A percentile compares a stretch with the other conserved stretches of the same genome.
These are phyloP conservation scores for Entomortierella beljakovae DNA, from an alignment of 192 early-diverging fungal genomes.

Conservation along the genomic window DNA sequence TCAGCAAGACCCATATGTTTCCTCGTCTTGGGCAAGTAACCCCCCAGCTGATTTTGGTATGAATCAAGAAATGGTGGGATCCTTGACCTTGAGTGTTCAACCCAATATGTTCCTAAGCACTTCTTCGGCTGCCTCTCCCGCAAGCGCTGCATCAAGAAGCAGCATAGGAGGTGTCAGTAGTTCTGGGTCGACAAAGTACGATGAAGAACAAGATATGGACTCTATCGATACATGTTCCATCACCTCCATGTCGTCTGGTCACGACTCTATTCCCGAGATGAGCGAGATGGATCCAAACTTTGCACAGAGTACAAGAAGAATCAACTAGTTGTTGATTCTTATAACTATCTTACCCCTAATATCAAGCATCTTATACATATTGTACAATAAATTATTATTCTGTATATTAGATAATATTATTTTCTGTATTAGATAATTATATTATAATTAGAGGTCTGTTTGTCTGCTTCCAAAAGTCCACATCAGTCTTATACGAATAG, in stretches of 20 bases:
- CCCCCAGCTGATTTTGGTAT: background rate
- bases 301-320: background rate
- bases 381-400: too few species aligned
- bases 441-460: too few species aligned
- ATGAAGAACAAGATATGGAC: conserved; percentile 52
- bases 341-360: too few species aligned
- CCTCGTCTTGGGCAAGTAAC: conserved; percentile 18
- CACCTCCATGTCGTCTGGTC: conserved; percentile 51
- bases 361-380: too few species aligned
- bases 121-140: background rate
- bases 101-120: background rate
- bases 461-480: too few species aligned
- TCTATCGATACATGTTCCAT: conserved; percentile 47
- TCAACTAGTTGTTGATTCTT: background rate
- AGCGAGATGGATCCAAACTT: conserved; percentile 21
- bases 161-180: conserved; percentile 17
- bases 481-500: too few species aligned
- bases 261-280: conserved; percentile 48
- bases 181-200: conserved; percentile 30
- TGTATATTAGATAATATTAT: too few species aligned
- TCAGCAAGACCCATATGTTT: conserved; percentile 11
- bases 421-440: too few species aligned
- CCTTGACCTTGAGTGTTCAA: background rate
- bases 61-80: background rate
- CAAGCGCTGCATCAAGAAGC: background rate